Evolutionary conservation across 495 filamentous ascomycete genomes (phyloP).

Genomic region (Hypoxylon intermedium): DNA sequence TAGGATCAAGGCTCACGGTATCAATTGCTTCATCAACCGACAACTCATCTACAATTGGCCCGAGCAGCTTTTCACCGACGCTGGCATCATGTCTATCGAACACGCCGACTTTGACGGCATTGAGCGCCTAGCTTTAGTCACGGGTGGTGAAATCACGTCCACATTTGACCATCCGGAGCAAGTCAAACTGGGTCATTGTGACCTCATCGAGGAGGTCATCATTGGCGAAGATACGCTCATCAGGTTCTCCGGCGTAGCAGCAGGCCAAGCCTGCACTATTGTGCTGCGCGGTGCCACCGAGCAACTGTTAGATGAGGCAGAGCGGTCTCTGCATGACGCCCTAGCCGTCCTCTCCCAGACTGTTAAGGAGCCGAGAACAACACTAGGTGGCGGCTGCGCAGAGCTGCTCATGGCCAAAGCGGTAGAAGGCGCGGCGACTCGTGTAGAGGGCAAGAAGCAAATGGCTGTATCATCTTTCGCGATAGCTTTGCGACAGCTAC

Average conservation of each 20-base stretch:
- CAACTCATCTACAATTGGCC: conserved; percentile 99
- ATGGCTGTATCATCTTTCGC: conserved; percentile 91
- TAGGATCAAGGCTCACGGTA: conserved; percentile 96
- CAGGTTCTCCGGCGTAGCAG: conserved; percentile 94
- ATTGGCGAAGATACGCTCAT: conserved; percentile 97
- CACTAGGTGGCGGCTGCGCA: conserved; percentile 92
- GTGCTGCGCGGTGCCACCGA: conserved; percentile 96
- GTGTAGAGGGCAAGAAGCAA: conserved; percentile 95
- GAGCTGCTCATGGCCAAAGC: conserved; percentile 99
- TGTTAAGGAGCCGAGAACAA: conserved; percentile 90
- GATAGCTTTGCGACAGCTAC: conserved; percentile 85
- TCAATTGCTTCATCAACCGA: conserved; percentile 99
- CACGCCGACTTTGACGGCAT: conserved; percentile 99
- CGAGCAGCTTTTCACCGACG: conserved; percentile 97
- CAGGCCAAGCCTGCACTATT: conserved; percentile 94
- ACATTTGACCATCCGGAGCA: conserved; percentile 98
- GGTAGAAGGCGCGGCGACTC: conserved; percentile 90
- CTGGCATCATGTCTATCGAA: conserved; percentile 97
- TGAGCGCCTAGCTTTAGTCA: conserved; percentile 91
- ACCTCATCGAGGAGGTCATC: conserved; percentile 95
- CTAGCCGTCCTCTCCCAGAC: conserved; percentile 97
- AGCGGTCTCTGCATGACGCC: conserved; percentile 94
- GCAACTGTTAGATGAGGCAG: conserved; percentile 94
- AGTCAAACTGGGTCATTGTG: conserved; percentile 94
- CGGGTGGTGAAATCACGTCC: conserved; percentile 94